A percentile compares a stretch with the other conserved stretches of the same genome.
Evolutionary conservation across 345 rosid genomes (phyloP).

Genomic region (Hirschfeldia incana): DNA sequence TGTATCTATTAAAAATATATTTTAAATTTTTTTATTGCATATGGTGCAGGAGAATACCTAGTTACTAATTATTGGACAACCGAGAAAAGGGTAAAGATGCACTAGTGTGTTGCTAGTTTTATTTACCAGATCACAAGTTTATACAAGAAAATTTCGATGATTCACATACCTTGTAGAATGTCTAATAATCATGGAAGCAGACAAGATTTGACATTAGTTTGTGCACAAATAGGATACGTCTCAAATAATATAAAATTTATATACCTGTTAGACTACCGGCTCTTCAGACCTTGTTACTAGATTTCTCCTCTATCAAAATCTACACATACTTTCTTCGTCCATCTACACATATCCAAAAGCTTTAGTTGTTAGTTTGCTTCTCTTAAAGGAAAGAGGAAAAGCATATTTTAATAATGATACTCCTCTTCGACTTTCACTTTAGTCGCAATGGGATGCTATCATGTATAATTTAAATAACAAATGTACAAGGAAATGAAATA

Average conservation of each 20-base stretch:
- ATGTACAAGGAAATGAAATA: too few species aligned
- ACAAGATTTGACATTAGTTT: constrained; percentile 36
- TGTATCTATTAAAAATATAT: too few species aligned
- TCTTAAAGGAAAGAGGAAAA: neutral
- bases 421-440: neutral
- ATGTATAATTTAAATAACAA: neutral
- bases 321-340: neutral
- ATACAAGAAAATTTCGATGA: too few species aligned
- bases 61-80: too few species aligned
- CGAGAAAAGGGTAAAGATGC: too few species aligned
- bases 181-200: constrained; percentile 11
- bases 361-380: constrained; percentile 31
- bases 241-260: constrained; percentile 15
- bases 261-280: neutral
- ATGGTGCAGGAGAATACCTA: too few species aligned
- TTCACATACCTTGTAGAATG: neutral
- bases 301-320: neutral
- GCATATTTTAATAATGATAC: neutral
- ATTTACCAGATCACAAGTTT: too few species aligned
- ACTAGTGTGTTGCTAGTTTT: too few species aligned
- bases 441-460: neutral
- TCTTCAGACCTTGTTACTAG: constrained; percentile 25
- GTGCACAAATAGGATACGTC: constrained; percentile 39
- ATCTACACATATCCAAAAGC: constrained; percentile 23
- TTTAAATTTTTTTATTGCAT: too few species aligned